phyloP scores from a whole-genome alignment of 106 monocot genomes.

The Triglochin maritima region DNA sequence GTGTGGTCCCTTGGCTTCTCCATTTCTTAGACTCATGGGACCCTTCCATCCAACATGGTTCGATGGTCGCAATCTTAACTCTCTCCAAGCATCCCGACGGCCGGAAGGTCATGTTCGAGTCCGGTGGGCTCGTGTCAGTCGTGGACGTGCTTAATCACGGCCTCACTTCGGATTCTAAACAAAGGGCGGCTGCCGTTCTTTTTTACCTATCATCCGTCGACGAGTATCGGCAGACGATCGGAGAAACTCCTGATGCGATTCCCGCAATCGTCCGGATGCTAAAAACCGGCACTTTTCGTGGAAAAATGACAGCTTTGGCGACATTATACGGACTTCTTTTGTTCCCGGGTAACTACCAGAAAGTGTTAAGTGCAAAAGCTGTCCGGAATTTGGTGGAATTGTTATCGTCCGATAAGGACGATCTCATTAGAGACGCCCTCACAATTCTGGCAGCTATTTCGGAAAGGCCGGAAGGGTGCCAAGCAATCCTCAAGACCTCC shows the following conservation, averaged over 20 bases:
- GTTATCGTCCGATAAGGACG: conserved; percentile 29
- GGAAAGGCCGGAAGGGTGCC: conserved; percentile 36
- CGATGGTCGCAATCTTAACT: conserved; percentile 44
- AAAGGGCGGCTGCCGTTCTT: conserved; percentile 66
- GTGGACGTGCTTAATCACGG: conserved; percentile 29
- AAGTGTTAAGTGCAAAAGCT: conserved; percentile 28
- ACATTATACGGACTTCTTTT: conserved; percentile 41
- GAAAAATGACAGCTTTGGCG: conserved; percentile 52
- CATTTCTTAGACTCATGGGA: conserved; percentile 40
- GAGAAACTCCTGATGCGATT: conserved; percentile 47
- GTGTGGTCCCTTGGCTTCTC: conserved; percentile 47
- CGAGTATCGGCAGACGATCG: conserved; percentile 44
- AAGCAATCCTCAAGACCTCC: conserved; percentile 20
- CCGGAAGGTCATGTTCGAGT: conserved; percentile 40
- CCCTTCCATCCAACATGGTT: conserved; percentile 41
- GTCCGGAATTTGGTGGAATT: conserved; percentile 23
- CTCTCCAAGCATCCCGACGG: conserved; percentile 56
- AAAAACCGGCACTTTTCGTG: conserved; percentile 32
- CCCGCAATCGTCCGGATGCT: conserved; percentile 41
- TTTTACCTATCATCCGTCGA: conserved; percentile 59
- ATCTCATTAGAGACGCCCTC: conserved; percentile 39
- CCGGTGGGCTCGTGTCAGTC: conserved; percentile 28
- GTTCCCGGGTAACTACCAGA: conserved; percentile 31
- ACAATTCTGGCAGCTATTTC: conserved; percentile 46
- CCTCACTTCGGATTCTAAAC: conserved; percentile 23